Base-by-base conservation (phyloP, 176 grass and related monocot genomes). In the Rhynchospora tenuis region DNA sequence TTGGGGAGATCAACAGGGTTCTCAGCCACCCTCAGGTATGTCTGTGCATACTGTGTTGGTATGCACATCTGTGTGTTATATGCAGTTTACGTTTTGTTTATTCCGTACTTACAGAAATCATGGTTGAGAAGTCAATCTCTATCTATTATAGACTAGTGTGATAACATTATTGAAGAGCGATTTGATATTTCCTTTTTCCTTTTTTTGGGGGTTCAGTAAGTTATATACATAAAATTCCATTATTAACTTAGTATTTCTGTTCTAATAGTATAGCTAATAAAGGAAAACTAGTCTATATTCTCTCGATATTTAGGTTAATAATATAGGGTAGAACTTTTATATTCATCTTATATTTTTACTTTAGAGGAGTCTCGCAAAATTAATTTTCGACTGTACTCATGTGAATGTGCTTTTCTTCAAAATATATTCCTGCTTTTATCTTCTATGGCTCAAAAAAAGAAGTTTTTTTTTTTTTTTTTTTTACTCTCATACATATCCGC, bases 21-120 rank as follows among this genome's bases (percentile, higher is more conserved):
- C 90, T 97, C 81, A 91, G 94, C 55, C 91, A 97, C 62, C 91
- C 94, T 63, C 91, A 97, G 63, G 94, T 97, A 88, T 54, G 58
- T 55, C 59, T 28, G 86, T 78, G 58, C 64, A 80, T 83, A n/a
- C 73, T 55, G 27, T 60, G 23, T 24, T 52, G 24, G 22, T 75
- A 46, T 23, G 12, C 13, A 14, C 65, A 44, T 47, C 47, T 46
- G 0, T 33, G 67, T 71, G 19, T 71, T 22, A 46, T 42, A 14
- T n/a, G 28, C 38, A 9, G 28, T 64, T 54, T 64, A 26, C 51
- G 12, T 60, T 43, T 74, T 47, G 2, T 57, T 17, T 44, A 46
- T 43, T 57, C 23, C 6, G 54, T 5, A 58, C 19, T 56, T 44
- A 9, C 7, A 57, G 6, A 79, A 27, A 79, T 79, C 54, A 28